These are phyloP conservation scores for Phytopythium boreale DNA, from an alignment of 352 stramenopile species.

Conservation along the genomic window DNA sequence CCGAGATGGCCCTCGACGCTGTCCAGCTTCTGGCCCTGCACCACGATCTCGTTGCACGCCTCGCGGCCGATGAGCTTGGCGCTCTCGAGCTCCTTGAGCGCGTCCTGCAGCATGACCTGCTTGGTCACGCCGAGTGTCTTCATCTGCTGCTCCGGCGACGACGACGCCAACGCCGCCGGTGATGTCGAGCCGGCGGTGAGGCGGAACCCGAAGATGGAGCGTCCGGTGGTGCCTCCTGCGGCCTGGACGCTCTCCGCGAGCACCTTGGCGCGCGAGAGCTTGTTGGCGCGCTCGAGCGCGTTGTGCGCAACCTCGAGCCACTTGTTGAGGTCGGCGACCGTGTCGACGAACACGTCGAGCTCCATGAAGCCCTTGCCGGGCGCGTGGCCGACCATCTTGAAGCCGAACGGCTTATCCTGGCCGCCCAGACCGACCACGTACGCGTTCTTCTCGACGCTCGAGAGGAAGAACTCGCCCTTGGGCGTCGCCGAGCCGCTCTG, in stretches of 20 bases:
- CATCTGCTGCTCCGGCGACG: constrained; percentile 61
- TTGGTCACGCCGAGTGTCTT: constrained; percentile 60
- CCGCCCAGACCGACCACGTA: constrained; percentile 63
- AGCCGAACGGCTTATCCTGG: constrained; percentile 75
- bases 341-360: constrained; percentile 78
- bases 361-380: constrained; percentile 74
- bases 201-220: constrained; percentile 60
- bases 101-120: constrained; percentile 63
- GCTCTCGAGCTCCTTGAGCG: constrained; percentile 67
- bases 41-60: constrained; percentile 69
- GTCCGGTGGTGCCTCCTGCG: constrained; percentile 33
- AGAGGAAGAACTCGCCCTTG: constrained; percentile 78
- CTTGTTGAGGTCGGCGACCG: constrained; percentile 56
- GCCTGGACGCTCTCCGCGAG: constrained; percentile 23
- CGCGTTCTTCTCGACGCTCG: constrained; percentile 75
- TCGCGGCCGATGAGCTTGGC: constrained; percentile 67
- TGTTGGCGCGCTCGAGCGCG: constrained; percentile 50
- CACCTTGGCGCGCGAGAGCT: constrained; percentile 29
- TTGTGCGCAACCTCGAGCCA: constrained; percentile 83
- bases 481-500: constrained; percentile 23
- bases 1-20: constrained; percentile 57
- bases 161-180: constrained; percentile 12
- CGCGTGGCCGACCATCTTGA: constrained; percentile 83
- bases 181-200: constrained; percentile 1
- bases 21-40: constrained; percentile 75